phyloP scores from a whole-genome alignment of 495 filamentous ascomycete species.

The Neurospora sublineolata region DNA sequence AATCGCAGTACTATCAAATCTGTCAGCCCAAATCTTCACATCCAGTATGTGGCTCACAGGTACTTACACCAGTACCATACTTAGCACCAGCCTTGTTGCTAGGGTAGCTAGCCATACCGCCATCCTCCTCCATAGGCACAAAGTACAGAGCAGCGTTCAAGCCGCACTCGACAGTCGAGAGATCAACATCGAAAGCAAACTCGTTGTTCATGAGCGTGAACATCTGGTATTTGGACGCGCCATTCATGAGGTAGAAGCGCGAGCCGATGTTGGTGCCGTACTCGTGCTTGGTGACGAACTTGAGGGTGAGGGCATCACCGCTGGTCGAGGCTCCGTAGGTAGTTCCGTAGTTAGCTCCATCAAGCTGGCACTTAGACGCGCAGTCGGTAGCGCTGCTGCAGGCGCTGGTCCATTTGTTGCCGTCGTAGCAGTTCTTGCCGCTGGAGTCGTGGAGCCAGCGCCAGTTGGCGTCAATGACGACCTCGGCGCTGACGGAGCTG shows the following conservation, averaged over 20 bases:
- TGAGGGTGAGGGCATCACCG: conserved; percentile 38
- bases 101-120: conserved; percentile 38
- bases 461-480: conserved; percentile 43
- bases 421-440: conserved; percentile 39
- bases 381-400: conserved; percentile 35
- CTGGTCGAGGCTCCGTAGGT: conserved; percentile 39
- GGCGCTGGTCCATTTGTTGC: conserved; percentile 36
- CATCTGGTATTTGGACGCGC: conserved; percentile 42
- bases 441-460: conserved; percentile 36
- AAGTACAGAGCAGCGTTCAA: conserved; percentile 51
- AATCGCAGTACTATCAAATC: conserved; percentile 39
- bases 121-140: conserved; percentile 46
- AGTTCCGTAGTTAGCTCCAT: conserved; percentile 36
- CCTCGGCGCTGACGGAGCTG: conserved; percentile 29
- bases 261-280: conserved; percentile 43
- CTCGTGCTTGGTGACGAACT: conserved; percentile 48
- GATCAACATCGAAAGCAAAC: conserved; percentile 50
- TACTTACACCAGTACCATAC: conserved; percentile 41
- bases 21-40: neutral
- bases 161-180: conserved; percentile 40
- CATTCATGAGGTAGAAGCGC: conserved; percentile 47
- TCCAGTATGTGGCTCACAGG: neutral
- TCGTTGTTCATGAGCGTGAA: conserved; percentile 47
- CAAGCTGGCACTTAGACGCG: conserved; percentile 35
- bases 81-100: conserved; percentile 48